Evolutionary conservation across 2,329 filamentous ascomycete species (phyloP), one percentile per base, ranked within the genome.

Genomic region (Lecanicillium sp.): DNA sequence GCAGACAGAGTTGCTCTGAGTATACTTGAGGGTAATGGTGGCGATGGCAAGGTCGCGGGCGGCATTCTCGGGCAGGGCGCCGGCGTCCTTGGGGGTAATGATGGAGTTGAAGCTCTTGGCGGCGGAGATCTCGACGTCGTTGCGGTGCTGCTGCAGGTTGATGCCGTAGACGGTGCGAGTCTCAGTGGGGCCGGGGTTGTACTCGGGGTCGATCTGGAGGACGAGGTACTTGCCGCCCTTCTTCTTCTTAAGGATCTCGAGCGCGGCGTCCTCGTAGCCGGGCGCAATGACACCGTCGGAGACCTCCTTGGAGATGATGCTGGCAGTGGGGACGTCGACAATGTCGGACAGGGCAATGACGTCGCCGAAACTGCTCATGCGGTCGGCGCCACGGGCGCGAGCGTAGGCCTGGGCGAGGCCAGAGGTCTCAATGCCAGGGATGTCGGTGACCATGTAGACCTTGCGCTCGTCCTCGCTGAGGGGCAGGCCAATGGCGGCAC

Each of bases 361-460:
- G 67, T 98, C 93, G 55, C 93, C 93, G 63, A 97, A 98, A 73
- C 88, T 95, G 69, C 90, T 95, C 93, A 97, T 97, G 60, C 93
- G 87, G 72, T 98, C 93, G 41, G 93, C 90, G 56, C 93, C 93
- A 62, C 93, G 84, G 48, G 93, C 93, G 64, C 93, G 87, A 51
- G 93, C 91, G 62, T 98, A 98, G 32, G 93, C 93, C 71, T 95
- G 90, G 20, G 93, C 93, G 26, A 97, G 81, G 36, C 77, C 78
- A 8, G 91, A 97, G 39, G 79, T 79, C 68, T 95, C 89, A 54
- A 98, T 83, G 46, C 89, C 90, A 52, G 83, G 79, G 60, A 98
- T 94, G 63, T 96, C 93, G 62, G 95, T 88, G 51, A 98, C 93
- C 77, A 98, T 96, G 77, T 95, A 98, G 48, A 96, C 93, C 73